Evolutionary conservation across 1,284 basidiomycete species (phyloP).

Genomic region (Rhodofomes roseus): DNA sequence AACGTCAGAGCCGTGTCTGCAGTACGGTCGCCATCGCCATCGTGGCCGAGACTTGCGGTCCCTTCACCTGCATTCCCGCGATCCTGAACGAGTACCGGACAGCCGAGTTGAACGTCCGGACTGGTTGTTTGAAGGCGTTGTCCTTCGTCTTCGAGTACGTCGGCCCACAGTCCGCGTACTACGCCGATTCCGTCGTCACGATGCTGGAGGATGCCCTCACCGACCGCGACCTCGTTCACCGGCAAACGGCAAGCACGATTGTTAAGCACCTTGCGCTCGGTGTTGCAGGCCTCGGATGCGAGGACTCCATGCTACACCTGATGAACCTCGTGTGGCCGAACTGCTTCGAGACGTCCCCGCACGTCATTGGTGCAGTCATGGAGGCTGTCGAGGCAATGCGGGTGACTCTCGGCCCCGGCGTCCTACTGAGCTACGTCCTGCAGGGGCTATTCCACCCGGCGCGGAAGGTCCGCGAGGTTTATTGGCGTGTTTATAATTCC

Average conservation of each 20-base stretch:
- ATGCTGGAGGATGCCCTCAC: slow-evolving; percentile 98
- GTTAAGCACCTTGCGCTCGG: slow-evolving; percentile 98
- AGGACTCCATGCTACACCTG: slow-evolving; percentile 95
- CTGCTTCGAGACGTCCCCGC: slow-evolving; percentile 96
- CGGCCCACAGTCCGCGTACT: slow-evolving; percentile 99
- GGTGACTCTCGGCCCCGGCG: slow-evolving; percentile 91
- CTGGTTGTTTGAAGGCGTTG: slow-evolving; percentile 98
- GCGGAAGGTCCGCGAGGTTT: slow-evolving; percentile 92
- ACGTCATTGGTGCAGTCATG: slow-evolving; percentile 97
- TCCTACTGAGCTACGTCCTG: slow-evolving; percentile 87
- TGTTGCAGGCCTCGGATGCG: slow-evolving; percentile 94
- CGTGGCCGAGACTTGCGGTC: slow-evolving; percentile 96
- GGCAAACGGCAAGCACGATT: slow-evolving; percentile 98
- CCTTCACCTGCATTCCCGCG: slow-evolving; percentile 98
- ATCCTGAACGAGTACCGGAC: slow-evolving; percentile 99
- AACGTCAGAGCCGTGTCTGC: slow-evolving; percentile 98
- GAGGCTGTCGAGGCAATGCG: slow-evolving; percentile 97
- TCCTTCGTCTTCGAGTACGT: slow-evolving; percentile 99
- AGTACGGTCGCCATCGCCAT: slow-evolving; percentile 98
- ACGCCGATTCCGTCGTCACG: slow-evolving; percentile 94
- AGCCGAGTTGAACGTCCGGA: slow-evolving; percentile 96
- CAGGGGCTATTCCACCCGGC: slow-evolving; percentile 96
- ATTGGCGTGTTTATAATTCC: slow-evolving; percentile 93
- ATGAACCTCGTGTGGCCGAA: slow-evolving; percentile 99
- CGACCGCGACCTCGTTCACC: slow-evolving; percentile 96